These are phyloP conservation scores for Thelonectria olida DNA, from an alignment of 2,329 filamentous ascomycete genomes.

Conservation along the genomic window DNA sequence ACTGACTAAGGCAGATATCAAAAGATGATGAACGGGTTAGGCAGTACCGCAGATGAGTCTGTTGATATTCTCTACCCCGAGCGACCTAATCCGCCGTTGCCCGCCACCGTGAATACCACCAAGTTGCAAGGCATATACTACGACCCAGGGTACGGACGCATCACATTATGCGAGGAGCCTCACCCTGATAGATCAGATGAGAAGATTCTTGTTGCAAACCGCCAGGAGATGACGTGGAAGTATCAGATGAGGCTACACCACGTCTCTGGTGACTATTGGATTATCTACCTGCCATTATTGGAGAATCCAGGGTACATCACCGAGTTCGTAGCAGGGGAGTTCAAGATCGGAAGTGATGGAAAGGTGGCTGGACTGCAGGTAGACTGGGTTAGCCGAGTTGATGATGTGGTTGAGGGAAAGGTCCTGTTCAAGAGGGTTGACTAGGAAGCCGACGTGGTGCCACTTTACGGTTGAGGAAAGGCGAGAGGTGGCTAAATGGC, in stretches of 20 bases:
- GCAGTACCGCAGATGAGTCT: slow-evolving; percentile 41
- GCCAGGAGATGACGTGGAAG: slow-evolving; percentile 36
- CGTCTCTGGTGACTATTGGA: slow-evolving; percentile 41
- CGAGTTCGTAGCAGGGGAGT: slow-evolving; percentile 18
- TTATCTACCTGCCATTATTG: slow-evolving; percentile 18
- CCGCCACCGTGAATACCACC: slow-evolving; percentile 47
- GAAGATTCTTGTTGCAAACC: slow-evolving; percentile 37
- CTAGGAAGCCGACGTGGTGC: too few species aligned
- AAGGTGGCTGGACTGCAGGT: slow-evolving; percentile 19
- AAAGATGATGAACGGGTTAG: not conserved
- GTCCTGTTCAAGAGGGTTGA: slow-evolving; percentile 21
- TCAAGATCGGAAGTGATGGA: slow-evolving; percentile 25
- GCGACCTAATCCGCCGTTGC: slow-evolving; percentile 45
- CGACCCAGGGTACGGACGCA: slow-evolving; percentile 51
- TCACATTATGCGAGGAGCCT: slow-evolving; percentile 30
- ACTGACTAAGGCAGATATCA: slow-evolving; percentile 12
- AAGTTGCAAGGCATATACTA: slow-evolving; percentile 53
- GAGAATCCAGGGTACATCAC: not conserved
- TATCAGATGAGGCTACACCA: slow-evolving; percentile 37
- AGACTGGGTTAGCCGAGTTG: slow-evolving; percentile 17
- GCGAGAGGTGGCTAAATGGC: too few species aligned
- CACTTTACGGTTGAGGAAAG: too few species aligned
- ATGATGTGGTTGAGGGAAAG: slow-evolving; percentile 17
- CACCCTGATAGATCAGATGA: slow-evolving; percentile 19
- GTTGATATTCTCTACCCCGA: slow-evolving; percentile 49